A percentile compares a stretch with the other conserved stretches of the same genome.
phyloP scores from a whole-genome alignment of 345 rosid genomes.

The Eucalyptus sp. region DNA sequence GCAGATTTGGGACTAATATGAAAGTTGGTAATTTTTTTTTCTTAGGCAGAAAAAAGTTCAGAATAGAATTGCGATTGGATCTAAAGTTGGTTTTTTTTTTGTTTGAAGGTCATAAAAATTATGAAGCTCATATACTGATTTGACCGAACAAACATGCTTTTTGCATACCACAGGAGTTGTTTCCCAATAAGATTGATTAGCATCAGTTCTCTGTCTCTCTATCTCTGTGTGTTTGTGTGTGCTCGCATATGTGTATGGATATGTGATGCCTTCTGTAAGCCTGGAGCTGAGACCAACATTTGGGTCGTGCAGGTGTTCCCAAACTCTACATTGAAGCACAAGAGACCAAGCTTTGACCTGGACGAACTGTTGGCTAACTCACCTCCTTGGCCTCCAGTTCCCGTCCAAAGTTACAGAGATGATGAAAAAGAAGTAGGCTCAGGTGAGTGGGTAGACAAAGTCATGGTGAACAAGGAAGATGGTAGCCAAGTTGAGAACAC shows the following conservation, averaged over 20 bases:
- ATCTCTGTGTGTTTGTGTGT: background rate
- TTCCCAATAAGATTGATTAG: background rate
- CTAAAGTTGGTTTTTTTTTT: too few relatives aligned
- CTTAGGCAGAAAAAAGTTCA: too few relatives aligned
- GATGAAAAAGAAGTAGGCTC: constrained; percentile 60
- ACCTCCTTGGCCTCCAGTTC: constrained; percentile 92
- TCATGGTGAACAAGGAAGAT: constrained; percentile 92
- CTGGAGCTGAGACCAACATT: background rate
- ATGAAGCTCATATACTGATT: too few relatives aligned
- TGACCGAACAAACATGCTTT: background rate
- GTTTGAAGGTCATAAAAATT: too few relatives aligned
- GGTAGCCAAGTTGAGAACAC: constrained; percentile 20
- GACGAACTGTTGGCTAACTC: constrained; percentile 82
- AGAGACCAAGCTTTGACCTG: constrained; percentile 64
- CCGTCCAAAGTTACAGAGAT: constrained; percentile 44
- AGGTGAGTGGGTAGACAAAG: constrained; percentile 93
- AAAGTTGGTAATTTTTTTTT: too few relatives aligned
- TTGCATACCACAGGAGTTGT: background rate
- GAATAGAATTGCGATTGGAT: too few relatives aligned
- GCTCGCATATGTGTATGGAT: background rate
- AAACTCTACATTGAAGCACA: constrained; percentile 34
- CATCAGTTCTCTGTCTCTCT: background rate
- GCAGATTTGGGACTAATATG: too few relatives aligned
- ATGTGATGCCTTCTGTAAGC: background rate
- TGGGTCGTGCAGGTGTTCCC: constrained; percentile 32